Percentiles rank a stretch among this genome's conserved stretches.
Conservation (phyloP, 805 yeast species). For the Phaffomyces opuntiae region DNA sequence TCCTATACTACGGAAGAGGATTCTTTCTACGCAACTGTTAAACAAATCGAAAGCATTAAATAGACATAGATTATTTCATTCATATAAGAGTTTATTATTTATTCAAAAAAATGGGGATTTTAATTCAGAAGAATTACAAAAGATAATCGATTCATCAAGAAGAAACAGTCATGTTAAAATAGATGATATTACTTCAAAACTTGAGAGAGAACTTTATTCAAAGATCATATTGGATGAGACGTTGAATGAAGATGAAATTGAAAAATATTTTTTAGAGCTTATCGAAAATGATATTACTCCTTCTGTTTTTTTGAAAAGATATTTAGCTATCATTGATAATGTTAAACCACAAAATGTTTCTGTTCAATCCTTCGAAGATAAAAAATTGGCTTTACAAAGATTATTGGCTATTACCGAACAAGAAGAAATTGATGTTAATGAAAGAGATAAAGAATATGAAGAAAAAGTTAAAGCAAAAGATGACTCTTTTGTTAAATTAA, state of each 20-base stretch:
- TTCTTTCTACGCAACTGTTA: background rate
- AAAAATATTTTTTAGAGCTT: constrained; percentile 8
- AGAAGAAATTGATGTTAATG: constrained; percentile 5
- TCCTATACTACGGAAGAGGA: background rate
- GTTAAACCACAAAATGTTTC: constrained; percentile 1
- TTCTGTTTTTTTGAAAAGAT: constrained; percentile 13
- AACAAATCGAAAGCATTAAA: background rate
- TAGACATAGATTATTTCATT: constrained; percentile 2
- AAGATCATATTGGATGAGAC: constrained; percentile 10
- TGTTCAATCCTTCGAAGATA: constrained; percentile 1
- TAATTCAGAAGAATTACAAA: constrained; percentile 13
- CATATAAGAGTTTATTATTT: background rate
- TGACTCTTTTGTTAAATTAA: constrained; percentile 11
- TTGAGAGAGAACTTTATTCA: constrained; percentile 11
- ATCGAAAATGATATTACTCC: constrained; percentile 12
- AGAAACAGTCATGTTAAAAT: constrained; percentile 8
- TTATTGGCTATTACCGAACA: constrained; percentile 7
- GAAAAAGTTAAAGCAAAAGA: constrained; percentile 8
- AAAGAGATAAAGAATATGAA: background rate
- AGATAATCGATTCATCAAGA: constrained; percentile 11
- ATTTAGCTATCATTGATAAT: constrained; percentile 7
- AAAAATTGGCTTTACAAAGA: constrained; percentile 9
- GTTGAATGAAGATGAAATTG: constrained; percentile 6
- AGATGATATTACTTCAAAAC: background rate
- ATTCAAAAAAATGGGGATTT: constrained; percentile 17